A percentile compares a stretch with the other conserved stretches of the same genome.
phyloP scores from a whole-genome alignment of 371 early-diverging fungal species.

The Mucor lusitanicus region DNA sequence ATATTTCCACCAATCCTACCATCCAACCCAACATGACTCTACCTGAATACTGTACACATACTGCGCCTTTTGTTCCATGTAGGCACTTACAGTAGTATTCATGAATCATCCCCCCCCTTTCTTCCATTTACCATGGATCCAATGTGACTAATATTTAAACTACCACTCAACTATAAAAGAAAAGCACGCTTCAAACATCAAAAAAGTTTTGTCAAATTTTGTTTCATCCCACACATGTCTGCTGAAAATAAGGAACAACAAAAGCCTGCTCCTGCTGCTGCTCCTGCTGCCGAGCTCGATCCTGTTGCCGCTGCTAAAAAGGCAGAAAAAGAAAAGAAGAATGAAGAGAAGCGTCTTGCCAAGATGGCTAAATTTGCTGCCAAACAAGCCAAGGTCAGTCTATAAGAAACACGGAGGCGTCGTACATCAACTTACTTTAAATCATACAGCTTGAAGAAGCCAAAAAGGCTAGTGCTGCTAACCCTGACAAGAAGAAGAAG shows the following conservation, averaged over 20 bases:
- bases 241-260: constrained; percentile 38
- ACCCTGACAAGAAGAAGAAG: constrained; percentile 64
- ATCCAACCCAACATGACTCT: neutral
- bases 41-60: neutral
- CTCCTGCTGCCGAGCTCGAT: constrained; percentile 20
- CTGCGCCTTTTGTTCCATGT: neutral
- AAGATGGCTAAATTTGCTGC: constrained; percentile 95
- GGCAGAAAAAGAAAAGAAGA: constrained; percentile 79
- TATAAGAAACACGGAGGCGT: neutral
- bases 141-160: constrained; percentile 11
- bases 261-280: constrained; percentile 16
- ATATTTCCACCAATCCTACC: neutral
- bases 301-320: constrained; percentile 51
- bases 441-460: constrained; percentile 51
- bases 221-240: constrained; percentile 13
- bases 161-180: neutral
- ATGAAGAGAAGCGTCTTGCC: constrained; percentile 89
- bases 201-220: constrained; percentile 16
- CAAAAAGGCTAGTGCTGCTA: constrained; percentile 43
- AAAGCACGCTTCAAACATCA: neutral
- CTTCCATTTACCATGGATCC: neutral
- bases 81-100: no score
- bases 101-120: no score
- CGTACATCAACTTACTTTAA: neutral
- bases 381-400: constrained; percentile 72